Base-by-base conservation (phyloP, 2,329 filamentous ascomycete genomes). In the Rhinocladiella mackenziei region DNA sequence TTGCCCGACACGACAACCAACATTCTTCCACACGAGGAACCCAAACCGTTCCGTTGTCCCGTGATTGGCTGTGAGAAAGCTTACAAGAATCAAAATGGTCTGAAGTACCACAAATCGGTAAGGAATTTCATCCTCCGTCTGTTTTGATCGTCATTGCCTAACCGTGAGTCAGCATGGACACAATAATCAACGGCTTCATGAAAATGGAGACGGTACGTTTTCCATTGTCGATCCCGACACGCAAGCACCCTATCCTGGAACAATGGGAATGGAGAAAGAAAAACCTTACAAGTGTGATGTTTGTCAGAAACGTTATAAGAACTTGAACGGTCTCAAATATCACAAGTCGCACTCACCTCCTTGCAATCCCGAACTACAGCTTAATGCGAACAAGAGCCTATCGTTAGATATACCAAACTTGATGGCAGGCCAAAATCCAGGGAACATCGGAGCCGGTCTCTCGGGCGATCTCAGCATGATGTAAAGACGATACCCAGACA, bases 241-340 rank as follows among this genome's bases (percentile, higher is more conserved):
- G 0, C 92, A 86, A 19, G 80, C 88, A 1, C 92, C 92, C 0
- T 98, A 97, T 55, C 92, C 92, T 0, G 92, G 92, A 22, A 97
- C 92, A 1, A 74, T 95, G 25, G 92, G 92, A n/a, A 98, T 98
- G 92, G 92, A 98, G 70, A 98, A 97, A 66, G 91, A 97, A 72
- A 98, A 98, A 72, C 92, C 92, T 2, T 97, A 97, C 65, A 89
- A 89, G 62, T 98, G 92, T 66, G 89, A 97, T 55, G 84, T 89
- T 8, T 98, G 92, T 63, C 89, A 91, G 59, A 98, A 98, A 73
- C 85, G 92, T 39, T 98, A 98, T 72, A 98, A 98, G 81, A 98
- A 98, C 62, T 68, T 98, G 50, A 98, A 98, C 67, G 92, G 92
- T 5, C 78, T 98, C 51, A 98, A 98, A 80, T 98, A 98, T 63